These are phyloP conservation scores for Cucurbita moschata DNA, from an alignment of 306 rosid species.

Conservation along the genomic window DNA sequence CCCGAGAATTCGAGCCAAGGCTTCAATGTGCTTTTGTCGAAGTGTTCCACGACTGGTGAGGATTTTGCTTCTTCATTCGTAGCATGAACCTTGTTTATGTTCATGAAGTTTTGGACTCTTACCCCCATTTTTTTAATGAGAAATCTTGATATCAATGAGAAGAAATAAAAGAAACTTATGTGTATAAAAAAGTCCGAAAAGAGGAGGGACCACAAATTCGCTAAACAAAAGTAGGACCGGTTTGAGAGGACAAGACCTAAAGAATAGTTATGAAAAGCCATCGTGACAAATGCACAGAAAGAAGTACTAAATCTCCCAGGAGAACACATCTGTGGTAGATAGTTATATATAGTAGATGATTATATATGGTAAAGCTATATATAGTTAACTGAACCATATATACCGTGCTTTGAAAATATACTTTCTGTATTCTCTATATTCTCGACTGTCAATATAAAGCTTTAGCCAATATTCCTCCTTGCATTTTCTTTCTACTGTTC, in stretches of 20 bases:
- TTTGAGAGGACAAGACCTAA: no score
- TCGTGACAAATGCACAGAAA: not conserved
- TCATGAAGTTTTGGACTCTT: not conserved
- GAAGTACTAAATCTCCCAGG: not conserved
- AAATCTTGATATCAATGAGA: not conserved
- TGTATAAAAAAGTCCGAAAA: no score
- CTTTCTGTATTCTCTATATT: no score
- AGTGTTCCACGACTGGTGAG: constrained; percentile 85
- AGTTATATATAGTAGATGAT: no score
- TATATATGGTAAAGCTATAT: no score
- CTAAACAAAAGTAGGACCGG: not conserved
- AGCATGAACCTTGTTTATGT: not conserved
- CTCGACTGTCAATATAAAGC: no score
- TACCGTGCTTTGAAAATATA: no score
- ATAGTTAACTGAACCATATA: no score
- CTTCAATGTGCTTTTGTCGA: constrained; percentile 72
- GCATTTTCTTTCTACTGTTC: no score
- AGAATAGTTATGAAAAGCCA: not conserved
- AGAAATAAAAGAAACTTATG: not conserved
- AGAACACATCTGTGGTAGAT: no score
- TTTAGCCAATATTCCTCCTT: no score
- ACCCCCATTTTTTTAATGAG: not conserved
- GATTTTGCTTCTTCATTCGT: constrained; percentile 6
- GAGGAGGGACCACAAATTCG: not conserved
- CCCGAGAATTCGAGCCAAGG: constrained; percentile 93